Evolutionary conservation across 805 yeast genomes (phyloP).

Genomic region (Kodamaea sagamina): DNA sequence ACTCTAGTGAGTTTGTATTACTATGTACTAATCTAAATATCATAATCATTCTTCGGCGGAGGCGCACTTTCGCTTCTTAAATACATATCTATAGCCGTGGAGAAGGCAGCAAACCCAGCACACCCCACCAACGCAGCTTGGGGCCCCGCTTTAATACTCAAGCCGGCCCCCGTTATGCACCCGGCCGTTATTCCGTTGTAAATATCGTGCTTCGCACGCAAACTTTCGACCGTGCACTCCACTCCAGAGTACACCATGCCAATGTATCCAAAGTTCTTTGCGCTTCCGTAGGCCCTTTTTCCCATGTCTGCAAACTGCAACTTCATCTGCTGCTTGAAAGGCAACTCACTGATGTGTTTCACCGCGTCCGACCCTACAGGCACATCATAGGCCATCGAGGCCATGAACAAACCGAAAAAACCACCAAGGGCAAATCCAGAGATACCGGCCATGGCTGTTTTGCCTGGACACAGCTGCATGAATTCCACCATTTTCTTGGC

Average conservation of each 20-base stretch:
- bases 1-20: no score
- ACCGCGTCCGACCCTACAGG: conserved; percentile 61
- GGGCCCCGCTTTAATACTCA: conserved; percentile 91
- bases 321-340: conserved; percentile 90
- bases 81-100: conserved; percentile 84
- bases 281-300: conserved; percentile 79
- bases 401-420: conserved; percentile 93
- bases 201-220: conserved; percentile 87
- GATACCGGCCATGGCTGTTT: conserved; percentile 86
- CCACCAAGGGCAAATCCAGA: conserved; percentile 96
- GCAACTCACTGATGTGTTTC: conserved; percentile 74
- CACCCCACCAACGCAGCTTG: conserved; percentile 90
- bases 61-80: conserved; percentile 78
- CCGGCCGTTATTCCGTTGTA: conserved; percentile 93
- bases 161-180: conserved; percentile 94
- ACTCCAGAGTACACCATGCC: conserved; percentile 92
- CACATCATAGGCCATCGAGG: conserved; percentile 81
- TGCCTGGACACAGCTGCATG: conserved; percentile 95
- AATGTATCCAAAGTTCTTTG: conserved; percentile 90
- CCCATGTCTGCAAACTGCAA: conserved; percentile 93
- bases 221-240: conserved; percentile 84
- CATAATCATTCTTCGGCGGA: conserved; percentile 90
- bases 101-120: conserved; percentile 96
- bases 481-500: conserved; percentile 79
- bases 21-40: conserved; percentile 34